Percentiles rank a stretch among this genome's conserved stretches.
Evolutionary conservation across 371 early-diverging fungal genomes (phyloP).

Genomic region (Mortierella sp.): DNA sequence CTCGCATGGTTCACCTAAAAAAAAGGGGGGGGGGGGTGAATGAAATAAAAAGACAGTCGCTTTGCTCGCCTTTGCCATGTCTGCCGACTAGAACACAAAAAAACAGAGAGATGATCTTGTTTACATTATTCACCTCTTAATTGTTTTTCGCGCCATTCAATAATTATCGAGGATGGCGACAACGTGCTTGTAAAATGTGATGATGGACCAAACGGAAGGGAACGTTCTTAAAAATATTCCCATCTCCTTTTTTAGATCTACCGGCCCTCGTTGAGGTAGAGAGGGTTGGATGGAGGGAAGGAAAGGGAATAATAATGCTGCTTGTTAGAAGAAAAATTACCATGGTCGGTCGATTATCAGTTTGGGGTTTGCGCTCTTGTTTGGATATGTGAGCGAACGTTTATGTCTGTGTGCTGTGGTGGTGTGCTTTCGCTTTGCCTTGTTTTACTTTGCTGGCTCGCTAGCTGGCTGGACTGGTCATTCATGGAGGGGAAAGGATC

Average conservation of each 20-base stretch:
- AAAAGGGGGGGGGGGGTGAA: neutral
- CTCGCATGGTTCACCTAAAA: neutral
- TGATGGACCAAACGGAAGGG: conserved; percentile 14
- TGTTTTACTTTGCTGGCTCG: neutral
- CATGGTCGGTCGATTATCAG: conserved; percentile 4
- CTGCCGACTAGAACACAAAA: neutral
- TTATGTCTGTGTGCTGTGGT: neutral
- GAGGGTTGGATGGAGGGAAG: neutral
- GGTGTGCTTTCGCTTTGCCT: neutral
- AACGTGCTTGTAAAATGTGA: conserved; percentile 21
- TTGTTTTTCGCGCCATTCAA: conserved; percentile 3
- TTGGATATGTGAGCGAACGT: neutral
- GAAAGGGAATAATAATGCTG: neutral
- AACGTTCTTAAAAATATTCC: conserved; percentile 5
- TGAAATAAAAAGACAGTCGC: conserved; percentile 1
- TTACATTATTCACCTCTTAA: neutral
- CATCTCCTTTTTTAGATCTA: conserved; percentile 15
- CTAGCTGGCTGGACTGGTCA: neutral
- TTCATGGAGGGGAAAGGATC: neutral
- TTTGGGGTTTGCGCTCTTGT: neutral
- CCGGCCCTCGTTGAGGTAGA: neutral
- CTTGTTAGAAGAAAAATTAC: neutral
- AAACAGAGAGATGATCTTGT: neutral
- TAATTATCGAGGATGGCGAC: conserved; percentile 10
- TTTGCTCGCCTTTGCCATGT: neutral